These are phyloP conservation scores for Schwanniomyces vanrijiae DNA, from an alignment of 805 yeast genomes.

Conservation along the genomic window DNA sequence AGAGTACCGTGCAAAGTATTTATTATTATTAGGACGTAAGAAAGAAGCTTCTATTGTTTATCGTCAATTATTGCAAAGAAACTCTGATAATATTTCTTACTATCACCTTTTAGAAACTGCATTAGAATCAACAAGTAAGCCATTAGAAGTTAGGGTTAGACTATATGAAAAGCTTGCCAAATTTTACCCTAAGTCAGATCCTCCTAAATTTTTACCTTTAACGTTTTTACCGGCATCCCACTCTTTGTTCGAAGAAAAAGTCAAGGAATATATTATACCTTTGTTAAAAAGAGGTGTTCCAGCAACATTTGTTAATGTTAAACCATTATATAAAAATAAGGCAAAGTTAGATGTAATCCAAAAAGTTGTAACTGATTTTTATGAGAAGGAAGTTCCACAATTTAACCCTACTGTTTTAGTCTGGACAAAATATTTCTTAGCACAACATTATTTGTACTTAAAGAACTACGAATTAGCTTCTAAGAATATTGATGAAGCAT, in stretches of 20 bases:
- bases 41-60: slow-evolving; percentile 69
- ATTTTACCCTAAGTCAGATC: slow-evolving; percentile 82
- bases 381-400: slow-evolving; percentile 26
- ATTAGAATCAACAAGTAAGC: slow-evolving; percentile 47
- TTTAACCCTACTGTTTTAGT: slow-evolving; percentile 46
- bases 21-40: slow-evolving; percentile 52
- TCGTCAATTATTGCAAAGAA: slow-evolving; percentile 72
- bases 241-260: slow-evolving; percentile 47
- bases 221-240: slow-evolving; percentile 60
- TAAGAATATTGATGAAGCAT: slow-evolving; percentile 58
- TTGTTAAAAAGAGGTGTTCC: slow-evolving; percentile 84
- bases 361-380: slow-evolving; percentile 52
- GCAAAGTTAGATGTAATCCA: slow-evolving; percentile 45
- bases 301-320: slow-evolving; percentile 81
- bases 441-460: slow-evolving; percentile 70
- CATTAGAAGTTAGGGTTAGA: slow-evolving; percentile 50
- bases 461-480: slow-evolving; percentile 56
- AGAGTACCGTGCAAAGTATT: slow-evolving; percentile 68
- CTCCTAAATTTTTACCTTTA: slow-evolving; percentile 77
- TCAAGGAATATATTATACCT: slow-evolving; percentile 52
- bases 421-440: slow-evolving; percentile 77
- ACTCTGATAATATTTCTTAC: slow-evolving; percentile 75
- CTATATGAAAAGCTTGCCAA: slow-evolving; percentile 64
- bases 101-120: slow-evolving; percentile 67
- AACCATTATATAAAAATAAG: slow-evolving; percentile 65